phyloP scores from a whole-genome alignment of 306 rosid genomes.

The Quercus wislizeni region DNA sequence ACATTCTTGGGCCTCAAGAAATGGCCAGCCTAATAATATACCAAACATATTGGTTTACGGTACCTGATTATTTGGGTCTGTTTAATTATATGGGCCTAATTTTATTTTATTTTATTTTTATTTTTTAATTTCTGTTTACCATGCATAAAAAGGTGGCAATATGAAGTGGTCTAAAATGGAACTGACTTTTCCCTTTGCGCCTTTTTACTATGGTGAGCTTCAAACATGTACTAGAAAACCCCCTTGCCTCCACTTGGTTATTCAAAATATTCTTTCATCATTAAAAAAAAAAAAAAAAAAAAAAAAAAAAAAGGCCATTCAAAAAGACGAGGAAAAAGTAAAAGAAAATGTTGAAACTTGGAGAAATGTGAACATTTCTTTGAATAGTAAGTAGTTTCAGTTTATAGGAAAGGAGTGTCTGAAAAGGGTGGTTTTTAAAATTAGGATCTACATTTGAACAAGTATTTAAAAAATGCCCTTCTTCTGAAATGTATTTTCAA shows the following conservation, averaged over 20 bases:
- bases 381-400: not conserved
- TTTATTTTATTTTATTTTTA: not conserved
- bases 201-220: not conserved
- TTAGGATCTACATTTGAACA: not conserved
- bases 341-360: not conserved
- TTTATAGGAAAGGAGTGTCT: conserved; percentile 13
- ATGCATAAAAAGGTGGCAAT: not conserved
- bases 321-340: not conserved
- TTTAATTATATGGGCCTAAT: too few species aligned
- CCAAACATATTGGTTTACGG: conserved; percentile 17
- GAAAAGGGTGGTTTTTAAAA: conserved; percentile 6
- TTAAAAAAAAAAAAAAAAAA: too few species aligned
- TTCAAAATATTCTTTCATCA: too few species aligned
- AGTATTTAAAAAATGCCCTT: not conserved
- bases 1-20: conserved; percentile 39
- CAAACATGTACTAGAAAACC: not conserved
- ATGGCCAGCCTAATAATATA: conserved; percentile 3
- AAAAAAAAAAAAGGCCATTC: rapidly evolving
- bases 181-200: too few species aligned
- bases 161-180: not conserved
- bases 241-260: not conserved
- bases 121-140: not conserved
- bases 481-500: not conserved
- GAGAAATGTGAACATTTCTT: not conserved
- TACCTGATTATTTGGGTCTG: not conserved